phyloP scores from a whole-genome alignment of 1,139 yeast genomes.

The Scheffersomyces insectosa region DNA sequence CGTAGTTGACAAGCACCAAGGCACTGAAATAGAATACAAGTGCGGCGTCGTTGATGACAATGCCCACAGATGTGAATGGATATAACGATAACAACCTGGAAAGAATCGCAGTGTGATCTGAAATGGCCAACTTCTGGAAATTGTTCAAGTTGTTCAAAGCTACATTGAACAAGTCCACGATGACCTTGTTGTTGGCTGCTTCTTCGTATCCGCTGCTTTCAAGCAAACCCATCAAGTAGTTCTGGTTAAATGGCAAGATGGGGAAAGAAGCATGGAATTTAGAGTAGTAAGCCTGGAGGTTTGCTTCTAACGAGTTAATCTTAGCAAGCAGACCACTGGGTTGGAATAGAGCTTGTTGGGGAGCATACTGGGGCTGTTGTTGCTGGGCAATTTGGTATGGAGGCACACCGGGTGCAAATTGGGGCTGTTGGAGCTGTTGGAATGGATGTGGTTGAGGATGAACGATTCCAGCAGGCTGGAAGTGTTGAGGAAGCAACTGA shows the following conservation, averaged over 20 bases:
- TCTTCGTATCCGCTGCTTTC: constrained; percentile 13
- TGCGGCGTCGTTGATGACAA: constrained; percentile 29
- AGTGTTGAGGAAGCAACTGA: constrained; percentile 2
- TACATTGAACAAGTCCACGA: constrained; percentile 52
- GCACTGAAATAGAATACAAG: constrained; percentile 45
- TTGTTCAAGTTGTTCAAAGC: constrained; percentile 50
- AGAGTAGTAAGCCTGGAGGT: constrained; percentile 45
- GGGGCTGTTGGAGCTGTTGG: neutral
- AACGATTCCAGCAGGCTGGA: constrained; percentile 4
- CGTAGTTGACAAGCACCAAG: constrained; percentile 54
- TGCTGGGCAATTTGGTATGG: neutral
- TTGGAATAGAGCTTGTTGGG: neutral
- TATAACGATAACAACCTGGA: constrained; percentile 45
- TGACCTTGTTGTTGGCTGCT: constrained; percentile 37
- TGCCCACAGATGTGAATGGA: constrained; percentile 33
- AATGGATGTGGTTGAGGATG: constrained; percentile 3
- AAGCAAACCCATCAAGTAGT: constrained; percentile 26
- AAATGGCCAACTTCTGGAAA: constrained; percentile 31
- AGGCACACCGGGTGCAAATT: neutral
- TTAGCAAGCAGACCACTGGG: too few species aligned
- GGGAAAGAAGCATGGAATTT: constrained; percentile 59
- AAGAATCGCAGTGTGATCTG: constrained; percentile 37
- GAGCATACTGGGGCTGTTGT: neutral
- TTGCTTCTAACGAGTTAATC: constrained; percentile 18
- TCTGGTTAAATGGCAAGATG: constrained; percentile 52